These are phyloP conservation scores for Monosporascus sp. DNA, from an alignment of 2,329 filamentous ascomycete genomes.

Conservation along the genomic window DNA sequence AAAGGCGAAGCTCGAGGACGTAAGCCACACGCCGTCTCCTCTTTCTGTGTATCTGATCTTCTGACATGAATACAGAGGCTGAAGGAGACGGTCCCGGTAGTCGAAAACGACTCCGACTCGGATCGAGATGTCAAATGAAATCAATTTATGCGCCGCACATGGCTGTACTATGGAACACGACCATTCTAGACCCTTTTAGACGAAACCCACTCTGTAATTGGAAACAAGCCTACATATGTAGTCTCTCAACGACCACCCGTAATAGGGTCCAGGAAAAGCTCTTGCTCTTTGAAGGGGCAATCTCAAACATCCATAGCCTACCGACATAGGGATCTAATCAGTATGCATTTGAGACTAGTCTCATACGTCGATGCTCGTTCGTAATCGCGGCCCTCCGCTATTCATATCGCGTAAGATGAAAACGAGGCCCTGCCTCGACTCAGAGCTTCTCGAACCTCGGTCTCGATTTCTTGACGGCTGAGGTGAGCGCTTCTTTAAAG, in stretches of 20 bases:
- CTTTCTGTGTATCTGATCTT: not conserved
- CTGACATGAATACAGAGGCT: constrained; percentile 35
- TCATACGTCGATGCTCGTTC: not conserved
- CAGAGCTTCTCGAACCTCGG: constrained; percentile 83
- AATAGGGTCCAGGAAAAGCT: too few relatives aligned
- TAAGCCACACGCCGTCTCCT: constrained; percentile 32
- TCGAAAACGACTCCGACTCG: constrained; percentile 47
- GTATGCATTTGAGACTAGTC: too few relatives aligned
- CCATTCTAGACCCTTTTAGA: too few relatives aligned
- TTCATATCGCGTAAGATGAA: not conserved
- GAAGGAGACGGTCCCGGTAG: constrained; percentile 46
- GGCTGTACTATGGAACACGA: not conserved
- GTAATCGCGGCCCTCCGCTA: too few relatives aligned
- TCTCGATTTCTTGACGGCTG: constrained; percentile 71
- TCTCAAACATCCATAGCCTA: too few relatives aligned
- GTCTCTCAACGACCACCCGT: too few relatives aligned
- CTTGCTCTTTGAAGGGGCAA: too few relatives aligned
- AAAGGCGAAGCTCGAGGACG: constrained; percentile 65
- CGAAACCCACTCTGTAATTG: not conserved
- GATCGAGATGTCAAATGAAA: constrained; percentile 32
- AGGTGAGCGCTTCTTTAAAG: constrained; percentile 67
- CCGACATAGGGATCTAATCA: too few relatives aligned
- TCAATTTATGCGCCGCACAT: not conserved
- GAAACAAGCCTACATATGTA: not conserved
- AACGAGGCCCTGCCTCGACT: constrained; percentile 1